These are phyloP conservation scores for Solanum okadae DNA, from an alignment of 257 asterid genomes.

Conservation along the genomic window DNA sequence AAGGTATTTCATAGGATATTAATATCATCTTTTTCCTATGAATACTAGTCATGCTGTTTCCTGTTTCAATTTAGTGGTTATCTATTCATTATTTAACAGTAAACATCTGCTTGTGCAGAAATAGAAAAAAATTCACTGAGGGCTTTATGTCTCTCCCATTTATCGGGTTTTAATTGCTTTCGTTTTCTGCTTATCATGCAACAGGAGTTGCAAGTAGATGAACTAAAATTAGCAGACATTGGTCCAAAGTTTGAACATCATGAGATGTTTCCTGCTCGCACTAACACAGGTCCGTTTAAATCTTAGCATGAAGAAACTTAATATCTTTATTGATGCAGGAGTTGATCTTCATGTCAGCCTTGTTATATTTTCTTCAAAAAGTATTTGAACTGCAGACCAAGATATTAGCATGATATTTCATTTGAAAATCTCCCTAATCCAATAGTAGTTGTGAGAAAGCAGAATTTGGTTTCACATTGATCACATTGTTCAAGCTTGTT, in stretches of 20 bases:
- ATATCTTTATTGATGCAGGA: background rate
- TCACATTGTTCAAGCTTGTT: background rate
- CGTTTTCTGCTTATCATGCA: background rate
- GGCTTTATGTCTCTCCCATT: background rate
- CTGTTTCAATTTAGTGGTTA: background rate
- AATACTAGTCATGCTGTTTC: background rate
- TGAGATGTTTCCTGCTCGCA: slow-evolving; percentile 77
- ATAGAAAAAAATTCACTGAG: background rate
- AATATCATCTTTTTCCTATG: background rate
- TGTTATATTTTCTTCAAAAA: background rate
- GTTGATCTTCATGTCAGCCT: slow-evolving; percentile 23
- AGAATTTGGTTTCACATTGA: background rate
- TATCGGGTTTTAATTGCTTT: background rate
- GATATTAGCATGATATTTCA: background rate
- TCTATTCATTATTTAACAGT: background rate
- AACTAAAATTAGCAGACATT: slow-evolving; percentile 58
- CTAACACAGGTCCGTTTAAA: slow-evolving; percentile 67
- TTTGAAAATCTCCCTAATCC: background rate
- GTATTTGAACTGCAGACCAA: background rate
- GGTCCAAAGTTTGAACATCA: slow-evolving; percentile 90
- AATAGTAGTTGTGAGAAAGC: background rate
- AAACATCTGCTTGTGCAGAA: background rate
- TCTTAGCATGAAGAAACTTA: background rate
- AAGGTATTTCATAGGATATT: background rate
- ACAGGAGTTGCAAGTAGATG: slow-evolving; percentile 74